phyloP scores from a whole-genome alignment of 75 land plant species.

The Ceratopteris richardii region DNA sequence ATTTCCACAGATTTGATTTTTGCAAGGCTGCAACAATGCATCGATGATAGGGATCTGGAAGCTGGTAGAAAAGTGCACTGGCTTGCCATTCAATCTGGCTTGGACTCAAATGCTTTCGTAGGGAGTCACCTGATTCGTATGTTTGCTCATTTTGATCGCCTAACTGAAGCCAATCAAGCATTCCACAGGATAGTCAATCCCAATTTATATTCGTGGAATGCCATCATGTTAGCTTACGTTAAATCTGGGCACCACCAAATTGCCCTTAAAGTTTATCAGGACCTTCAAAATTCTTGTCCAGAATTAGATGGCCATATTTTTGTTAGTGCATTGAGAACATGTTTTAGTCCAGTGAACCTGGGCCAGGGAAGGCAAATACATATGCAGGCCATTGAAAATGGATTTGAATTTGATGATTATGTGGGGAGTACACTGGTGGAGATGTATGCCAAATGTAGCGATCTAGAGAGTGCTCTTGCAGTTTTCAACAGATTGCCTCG shows the following conservation, averaged over 20 bases:
- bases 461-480: conserved; percentile 20
- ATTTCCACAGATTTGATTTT: no score
- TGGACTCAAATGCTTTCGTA: conserved; percentile 1
- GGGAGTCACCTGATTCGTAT: conserved; percentile 14
- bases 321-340: conserved; percentile 39
- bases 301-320: conserved; percentile 30
- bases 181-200: conserved; percentile 10
- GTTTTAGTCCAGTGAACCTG: conserved; percentile 10
- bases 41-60: no score
- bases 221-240: conserved; percentile 35
- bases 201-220: conserved; percentile 40
- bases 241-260: conserved; percentile 4
- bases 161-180: conserved; percentile 6
- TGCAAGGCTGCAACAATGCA: no score
- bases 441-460: conserved; percentile 31
- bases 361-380: conserved; percentile 28
- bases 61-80: background rate
- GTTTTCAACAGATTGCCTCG: conserved; percentile 37
- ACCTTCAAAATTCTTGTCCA: conserved; percentile 21
- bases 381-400: conserved; percentile 17
- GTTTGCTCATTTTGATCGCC: conserved; percentile 20
- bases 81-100: background rate
- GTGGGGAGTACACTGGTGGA: conserved; percentile 25
- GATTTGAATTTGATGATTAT: conserved; percentile 25
- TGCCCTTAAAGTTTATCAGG: conserved; percentile 18